A percentile compares a stretch with the other conserved stretches of the same genome.
Evolutionary conservation across 2,329 filamentous ascomycete genomes (phyloP).

Genomic region (Fusarium udum): DNA sequence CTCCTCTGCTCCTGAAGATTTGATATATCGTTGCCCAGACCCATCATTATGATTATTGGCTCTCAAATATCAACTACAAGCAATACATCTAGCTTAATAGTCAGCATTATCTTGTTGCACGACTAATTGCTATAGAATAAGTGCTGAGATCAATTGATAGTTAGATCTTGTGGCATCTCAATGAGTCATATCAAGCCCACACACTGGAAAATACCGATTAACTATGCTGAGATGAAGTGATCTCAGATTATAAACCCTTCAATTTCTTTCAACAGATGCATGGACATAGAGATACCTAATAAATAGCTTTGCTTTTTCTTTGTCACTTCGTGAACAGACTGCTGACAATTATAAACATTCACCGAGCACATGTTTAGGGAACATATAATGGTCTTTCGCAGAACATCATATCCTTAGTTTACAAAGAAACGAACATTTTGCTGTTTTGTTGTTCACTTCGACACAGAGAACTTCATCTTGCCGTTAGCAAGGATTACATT

Average conservation of each 20-base stretch:
- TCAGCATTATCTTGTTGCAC: background rate
- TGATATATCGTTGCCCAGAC: background rate
- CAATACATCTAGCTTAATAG: background rate
- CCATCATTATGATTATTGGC: background rate
- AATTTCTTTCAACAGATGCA: background rate
- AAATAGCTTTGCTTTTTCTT: too few species aligned
- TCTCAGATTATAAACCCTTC: background rate
- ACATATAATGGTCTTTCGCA: background rate
- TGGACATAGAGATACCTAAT: background rate
- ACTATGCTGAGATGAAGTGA: too few species aligned
- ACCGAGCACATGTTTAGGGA: background rate
- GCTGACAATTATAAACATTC: background rate
- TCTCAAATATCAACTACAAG: background rate
- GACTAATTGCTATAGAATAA: too few species aligned
- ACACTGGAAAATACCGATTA: too few species aligned
- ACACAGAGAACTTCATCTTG: background rate
- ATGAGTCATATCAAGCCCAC: too few species aligned
- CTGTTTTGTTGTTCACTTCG: background rate
- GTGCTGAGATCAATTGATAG: too few species aligned
- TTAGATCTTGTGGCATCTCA: too few species aligned
- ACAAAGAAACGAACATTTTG: background rate
- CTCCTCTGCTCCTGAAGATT: background rate
- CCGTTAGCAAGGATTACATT: background rate
- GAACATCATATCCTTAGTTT: background rate
- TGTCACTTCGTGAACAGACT: background rate